Evolutionary conservation across 2,329 filamentous ascomycete genomes (phyloP), one percentile per base, ranked within the genome.

Genomic region (Epichloe typhina): DNA sequence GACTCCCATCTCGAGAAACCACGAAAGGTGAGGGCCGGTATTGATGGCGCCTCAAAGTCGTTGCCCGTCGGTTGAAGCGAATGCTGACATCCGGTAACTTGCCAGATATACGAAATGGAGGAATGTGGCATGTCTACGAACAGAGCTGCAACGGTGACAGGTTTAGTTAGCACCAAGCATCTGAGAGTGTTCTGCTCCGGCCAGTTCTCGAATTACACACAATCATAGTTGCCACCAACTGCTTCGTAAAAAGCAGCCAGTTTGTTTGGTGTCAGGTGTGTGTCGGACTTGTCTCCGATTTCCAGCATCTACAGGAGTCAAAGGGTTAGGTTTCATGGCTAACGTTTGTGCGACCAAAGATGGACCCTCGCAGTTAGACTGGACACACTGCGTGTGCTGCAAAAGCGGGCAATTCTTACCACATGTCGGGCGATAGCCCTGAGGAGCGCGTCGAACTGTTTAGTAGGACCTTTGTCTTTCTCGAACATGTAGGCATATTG

Each of bases 1-100:
- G 87, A 88, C 70, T 95, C 85, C 91, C 91, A 98, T 64, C 88
- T 83, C 42, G 91, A 86, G 65, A 95, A 98, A 40, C 93, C 93
- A 61, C 81, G 79, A 0, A 77, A 74, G 37, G 91, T 94, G 51
- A 98, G 71, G 13, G 89, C 87, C 0, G 93, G 93, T 41, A 96
- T 77, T 0, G 78, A 82, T 0, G 91, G 93, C 0, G 82, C 73
- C 3, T 77, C 77, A 64, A 86, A 96, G 55, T 87, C 79, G 59
- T 83, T 76, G 39, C 80, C 77, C 46, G 80, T 79, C 1, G 88
- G 88, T 58, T 94, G 86, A 31, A 97, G 75, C 47, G 82, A 83
- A 68, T 97, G 91, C 59, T 89, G 86, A 64, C 91, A 96, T 58
- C 91, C 93, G 48, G 95, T 80, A 7, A 86, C 86, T 61, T 88